Base-by-base conservation (phyloP, 2,329 filamentous ascomycete genomes). In the Ilyonectria destructans region DNA sequence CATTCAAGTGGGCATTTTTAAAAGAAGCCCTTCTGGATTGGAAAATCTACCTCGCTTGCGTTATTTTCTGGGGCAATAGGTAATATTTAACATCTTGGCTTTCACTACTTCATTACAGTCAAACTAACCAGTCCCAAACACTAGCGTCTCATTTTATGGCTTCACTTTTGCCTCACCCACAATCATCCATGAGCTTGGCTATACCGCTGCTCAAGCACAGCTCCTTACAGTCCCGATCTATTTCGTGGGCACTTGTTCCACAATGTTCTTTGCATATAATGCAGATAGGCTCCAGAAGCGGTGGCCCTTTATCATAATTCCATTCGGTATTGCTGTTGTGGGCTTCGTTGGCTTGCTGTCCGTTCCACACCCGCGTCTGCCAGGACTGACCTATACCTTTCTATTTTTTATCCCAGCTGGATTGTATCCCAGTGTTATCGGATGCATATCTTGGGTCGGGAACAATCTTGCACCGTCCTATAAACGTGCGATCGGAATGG, bases 11-110 rank as follows among this genome's bases (percentile, higher is more conserved):
- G 55, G 9, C 8, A 1, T 60, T 60, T 6, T 23, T 65, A 5
- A 65, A 55, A n/a, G 62, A 65, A 4, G 56, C 56, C 3, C 23
- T 65, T n/a, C 12, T 46, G 6, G 62, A 65, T n/a, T 65, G 62
- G 62, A 65, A 60, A 48, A 65, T 65, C 17, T 65, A 65, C 6
- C 56, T 65, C n/a, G 56, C 33, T 6, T 17, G 21, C 4, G 9
- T 56, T 3, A 65, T 65, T 2, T 59, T 55, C 48, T 65, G 48
- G 56, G 62, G 62, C 2, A 59, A 65, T 55, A 60, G 29, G 26
- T 33, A 54, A 17, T 40, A 12, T 15, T n/a, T 2, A 40, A 17
- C 4, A 2, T n/a, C 15, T n/a, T 17, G 12, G 37, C 6, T 15
- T 40, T 17, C 13, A 13, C 17, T 40, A 4, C 26, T 26, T 26